Evolutionary conservation across 202 grass and related monocot genomes (phyloP).

Genomic region (Schoenoplectus tabernaemontani): DNA sequence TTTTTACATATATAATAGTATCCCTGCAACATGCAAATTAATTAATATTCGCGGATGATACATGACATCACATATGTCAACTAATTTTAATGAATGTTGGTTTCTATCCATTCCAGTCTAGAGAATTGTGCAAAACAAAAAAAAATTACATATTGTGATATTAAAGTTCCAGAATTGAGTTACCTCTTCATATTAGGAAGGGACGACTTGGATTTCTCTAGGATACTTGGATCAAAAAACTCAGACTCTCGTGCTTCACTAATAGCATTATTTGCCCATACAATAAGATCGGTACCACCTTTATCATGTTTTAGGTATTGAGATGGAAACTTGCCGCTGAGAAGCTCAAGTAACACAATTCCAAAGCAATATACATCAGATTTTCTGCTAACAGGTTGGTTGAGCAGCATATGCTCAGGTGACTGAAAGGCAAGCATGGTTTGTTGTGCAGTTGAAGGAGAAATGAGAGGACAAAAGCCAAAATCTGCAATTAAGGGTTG

Average conservation of each 20-base stretch:
- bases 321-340: slow-evolving; percentile 82
- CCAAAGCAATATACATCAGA: slow-evolving; percentile 94
- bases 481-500: slow-evolving; percentile 82
- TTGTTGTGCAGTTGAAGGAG: slow-evolving; percentile 3
- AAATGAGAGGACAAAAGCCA: slow-evolving; percentile 50
- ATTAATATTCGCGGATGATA: neutral
- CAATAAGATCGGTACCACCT: slow-evolving; percentile 77
- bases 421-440: slow-evolving; percentile 45
- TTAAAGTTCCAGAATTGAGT: neutral
- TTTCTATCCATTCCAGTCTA: neutral
- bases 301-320: slow-evolving; percentile 61
- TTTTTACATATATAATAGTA: neutral
- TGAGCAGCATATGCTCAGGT: slow-evolving; percentile 31
- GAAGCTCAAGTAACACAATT: slow-evolving; percentile 81
- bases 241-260: slow-evolving; percentile 52
- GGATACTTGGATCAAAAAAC: slow-evolving; percentile 62
- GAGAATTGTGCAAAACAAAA: neutral
- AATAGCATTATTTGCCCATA: slow-evolving; percentile 52
- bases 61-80: neutral
- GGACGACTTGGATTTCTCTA: slow-evolving; percentile 38
- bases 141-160: neutral
- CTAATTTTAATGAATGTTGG: neutral
- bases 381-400: slow-evolving; percentile 26
- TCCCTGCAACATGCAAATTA: neutral
- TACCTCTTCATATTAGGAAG: slow-evolving; percentile 69